Base-by-base conservation (phyloP, 2,329 filamentous ascomycete genomes). In the Colletotrichum cereale region DNA sequence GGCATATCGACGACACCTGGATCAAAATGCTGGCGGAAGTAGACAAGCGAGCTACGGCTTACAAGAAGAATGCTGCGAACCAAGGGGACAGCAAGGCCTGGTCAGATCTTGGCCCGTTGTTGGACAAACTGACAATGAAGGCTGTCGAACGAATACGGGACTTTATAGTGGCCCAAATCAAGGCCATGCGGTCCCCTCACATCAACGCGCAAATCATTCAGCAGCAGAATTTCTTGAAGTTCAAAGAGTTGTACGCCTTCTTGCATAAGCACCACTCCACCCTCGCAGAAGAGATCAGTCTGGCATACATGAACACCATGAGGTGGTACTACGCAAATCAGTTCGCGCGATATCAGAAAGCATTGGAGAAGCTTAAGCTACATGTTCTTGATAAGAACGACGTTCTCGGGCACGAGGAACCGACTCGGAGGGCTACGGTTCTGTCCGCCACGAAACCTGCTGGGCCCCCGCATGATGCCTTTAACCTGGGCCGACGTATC, bases 181-280 rank as follows among this genome's bases (percentile, higher is more conserved):
- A 97, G 81, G 94, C 95, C 5, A 85, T 99, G 63, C 90, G 96
- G 67, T 97, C 96, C 34, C 96, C 96, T 18, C 96, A 96, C 77
- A 97, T 98, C 80, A 98, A 99, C 80, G 95, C 96, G 3, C 96
- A 99, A 79, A 92, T 98, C 68, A 95, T 99, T 60, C 96, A 99
- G 79, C 95, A 98, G 77, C 94, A 97, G 78, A 93, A 92, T 71
- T 95, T 99, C 76, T 84, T 98, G 60, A 92, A 90, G 76, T 97
- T 95, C 84, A 97, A 94, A 80, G 95, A 97, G 42, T 84, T 98
- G 0, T 99, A 92, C 81, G 87, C 89, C 7, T 99, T 98, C 78
- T 86, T 99, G 40, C 90, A 94, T 71, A 91, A 89, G 75, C 92
- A 96, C 75, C 95, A 98, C 77, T 85, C 92, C 1, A 87, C 89